Evolutionary conservation across 2,329 filamentous ascomycete genomes (phyloP).

Genomic region (Pseudogymnoascus sp.): DNA sequence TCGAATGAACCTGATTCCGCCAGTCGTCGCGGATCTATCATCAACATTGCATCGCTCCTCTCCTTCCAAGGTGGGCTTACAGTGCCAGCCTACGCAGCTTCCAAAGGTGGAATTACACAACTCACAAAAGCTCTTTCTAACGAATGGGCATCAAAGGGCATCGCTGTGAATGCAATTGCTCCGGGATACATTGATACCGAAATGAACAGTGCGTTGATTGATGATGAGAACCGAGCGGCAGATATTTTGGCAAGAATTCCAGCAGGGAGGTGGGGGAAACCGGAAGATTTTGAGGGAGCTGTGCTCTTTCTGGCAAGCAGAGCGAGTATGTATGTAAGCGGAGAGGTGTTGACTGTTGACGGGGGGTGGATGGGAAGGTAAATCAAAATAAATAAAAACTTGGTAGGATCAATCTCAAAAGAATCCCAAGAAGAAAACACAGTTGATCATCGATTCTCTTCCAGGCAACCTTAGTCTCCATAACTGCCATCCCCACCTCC

Average conservation of each 20-base stretch:
- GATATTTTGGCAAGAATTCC: conserved; percentile 77
- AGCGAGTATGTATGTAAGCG: conserved; percentile 71
- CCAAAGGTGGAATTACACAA: conserved; percentile 74
- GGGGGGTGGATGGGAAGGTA: conserved; percentile 89
- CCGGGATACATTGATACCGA: conserved; percentile 87
- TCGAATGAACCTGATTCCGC: conserved; percentile 36
- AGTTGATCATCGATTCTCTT: not conserved
- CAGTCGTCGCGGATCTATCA: conserved; percentile 55
- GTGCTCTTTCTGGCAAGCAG: conserved; percentile 68
- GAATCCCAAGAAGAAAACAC: not conserved
- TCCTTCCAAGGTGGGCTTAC: conserved; percentile 80
- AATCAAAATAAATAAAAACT: conserved; percentile 16
- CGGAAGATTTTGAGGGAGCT: conserved; percentile 82
- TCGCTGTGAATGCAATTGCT: conserved; percentile 82
- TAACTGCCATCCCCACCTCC: not conserved
- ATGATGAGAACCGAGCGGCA: conserved; percentile 58
- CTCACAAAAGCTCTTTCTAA: conserved; percentile 79
- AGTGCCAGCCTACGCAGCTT: conserved; percentile 76
- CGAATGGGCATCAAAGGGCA: conserved; percentile 70
- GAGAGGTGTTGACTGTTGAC: conserved; percentile 76
- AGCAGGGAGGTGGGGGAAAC: conserved; percentile 71
- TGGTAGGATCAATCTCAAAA: not conserved
- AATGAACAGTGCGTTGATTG: conserved; percentile 80
- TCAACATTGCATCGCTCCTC: conserved; percentile 74
- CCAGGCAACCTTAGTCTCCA: not conserved